Percentiles rank a stretch among this genome's conserved stretches.
Conservation (phyloP, 1,139 yeast species). For the Kodamaea ohmeri region DNA sequence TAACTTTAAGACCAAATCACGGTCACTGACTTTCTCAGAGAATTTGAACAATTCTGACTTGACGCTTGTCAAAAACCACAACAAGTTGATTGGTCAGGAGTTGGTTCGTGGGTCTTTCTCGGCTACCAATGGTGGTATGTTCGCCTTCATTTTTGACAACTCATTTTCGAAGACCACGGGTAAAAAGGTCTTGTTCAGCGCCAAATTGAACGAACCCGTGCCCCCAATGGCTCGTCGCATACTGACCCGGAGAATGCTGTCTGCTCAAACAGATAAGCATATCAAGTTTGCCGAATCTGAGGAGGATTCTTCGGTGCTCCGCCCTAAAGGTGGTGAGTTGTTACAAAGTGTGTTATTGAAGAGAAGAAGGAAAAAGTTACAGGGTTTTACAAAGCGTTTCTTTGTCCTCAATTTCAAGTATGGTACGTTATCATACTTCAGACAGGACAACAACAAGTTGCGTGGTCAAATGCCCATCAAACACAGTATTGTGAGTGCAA, state of each 20-base stretch:
- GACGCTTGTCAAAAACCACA: conserved; percentile 38
- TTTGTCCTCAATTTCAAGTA: conserved; percentile 79
- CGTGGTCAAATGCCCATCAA: conserved; percentile 92
- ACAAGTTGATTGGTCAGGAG: conserved; percentile 49
- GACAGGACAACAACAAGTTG: conserved; percentile 63
- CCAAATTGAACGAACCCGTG: conserved; percentile 31
- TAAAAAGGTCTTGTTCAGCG: conserved; percentile 73
- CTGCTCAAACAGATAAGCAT: conserved; percentile 6
- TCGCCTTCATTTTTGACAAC: conserved; percentile 89
- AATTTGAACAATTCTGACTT: conserved; percentile 39
- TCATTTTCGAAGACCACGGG: conserved; percentile 84
- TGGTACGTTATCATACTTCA: conserved; percentile 79
- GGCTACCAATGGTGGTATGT: conserved; percentile 59
- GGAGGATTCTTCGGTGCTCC: conserved; percentile 19
- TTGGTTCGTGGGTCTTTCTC: conserved; percentile 61
- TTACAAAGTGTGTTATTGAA: conserved; percentile 76
- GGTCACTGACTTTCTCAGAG: conserved; percentile 34
- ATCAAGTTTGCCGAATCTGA: conserved; percentile 7
- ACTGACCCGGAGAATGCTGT: conserved; percentile 8
- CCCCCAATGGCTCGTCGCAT: conserved; percentile 10
- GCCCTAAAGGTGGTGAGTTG: conserved; percentile 56
- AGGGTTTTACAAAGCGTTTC: conserved; percentile 83
- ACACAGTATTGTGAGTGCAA: conserved; percentile 78
- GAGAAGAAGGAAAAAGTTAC: conserved; percentile 69
- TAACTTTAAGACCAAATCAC: conserved; percentile 34